Evolutionary conservation across 345 rosid genomes (phyloP).

Genomic region (Sisymbrium altissimum): DNA sequence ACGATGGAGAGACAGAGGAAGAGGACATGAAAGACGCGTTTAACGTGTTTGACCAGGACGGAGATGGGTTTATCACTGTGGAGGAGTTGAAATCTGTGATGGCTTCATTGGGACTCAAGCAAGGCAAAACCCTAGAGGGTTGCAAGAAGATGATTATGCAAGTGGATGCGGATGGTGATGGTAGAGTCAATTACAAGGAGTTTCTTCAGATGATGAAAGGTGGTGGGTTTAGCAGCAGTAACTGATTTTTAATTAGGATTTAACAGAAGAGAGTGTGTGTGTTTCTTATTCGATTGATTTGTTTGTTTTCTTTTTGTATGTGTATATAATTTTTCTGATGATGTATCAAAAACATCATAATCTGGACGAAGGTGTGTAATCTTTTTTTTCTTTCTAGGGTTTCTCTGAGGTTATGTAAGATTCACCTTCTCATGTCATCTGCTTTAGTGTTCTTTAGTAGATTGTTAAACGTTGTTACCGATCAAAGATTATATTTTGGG

Average conservation of each 20-base stretch:
- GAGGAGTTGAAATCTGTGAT: slow-evolving; percentile 35
- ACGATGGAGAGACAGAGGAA: slow-evolving; percentile 37
- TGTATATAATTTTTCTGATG: slow-evolving; percentile 22
- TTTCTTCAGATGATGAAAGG: slow-evolving; percentile 41
- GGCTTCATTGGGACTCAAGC: slow-evolving; percentile 38
- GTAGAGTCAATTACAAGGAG: slow-evolving; percentile 35
- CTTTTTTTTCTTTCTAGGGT: not conserved
- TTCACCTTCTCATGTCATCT: not conserved
- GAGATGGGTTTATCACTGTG: slow-evolving; percentile 38
- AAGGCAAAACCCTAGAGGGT: slow-evolving; percentile 31
- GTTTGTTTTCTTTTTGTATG: slow-evolving; percentile 16
- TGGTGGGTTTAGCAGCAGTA: slow-evolving; percentile 24
- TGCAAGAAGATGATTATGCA: slow-evolving; percentile 39
- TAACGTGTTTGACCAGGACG: slow-evolving; percentile 36
- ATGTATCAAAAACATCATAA: slow-evolving; percentile 9
- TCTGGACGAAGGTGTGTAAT: not conserved
- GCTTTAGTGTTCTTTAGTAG: slow-evolving; percentile 4
- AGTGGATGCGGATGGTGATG: slow-evolving; percentile 40
- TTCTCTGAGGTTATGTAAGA: slow-evolving; percentile 16
- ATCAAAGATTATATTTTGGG: not conserved
- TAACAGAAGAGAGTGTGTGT: not conserved
- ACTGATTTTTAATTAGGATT: slow-evolving; percentile 19
- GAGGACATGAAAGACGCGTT: slow-evolving; percentile 41
- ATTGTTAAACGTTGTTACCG: slow-evolving; percentile 3
- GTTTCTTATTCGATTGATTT: slow-evolving; percentile 19